A percentile compares a stretch with the other conserved stretches of the same genome.
These are phyloP conservation scores for Colletotrichum tamarilloi DNA, from an alignment of 2,329 filamentous ascomycete species.

Conservation along the genomic window DNA sequence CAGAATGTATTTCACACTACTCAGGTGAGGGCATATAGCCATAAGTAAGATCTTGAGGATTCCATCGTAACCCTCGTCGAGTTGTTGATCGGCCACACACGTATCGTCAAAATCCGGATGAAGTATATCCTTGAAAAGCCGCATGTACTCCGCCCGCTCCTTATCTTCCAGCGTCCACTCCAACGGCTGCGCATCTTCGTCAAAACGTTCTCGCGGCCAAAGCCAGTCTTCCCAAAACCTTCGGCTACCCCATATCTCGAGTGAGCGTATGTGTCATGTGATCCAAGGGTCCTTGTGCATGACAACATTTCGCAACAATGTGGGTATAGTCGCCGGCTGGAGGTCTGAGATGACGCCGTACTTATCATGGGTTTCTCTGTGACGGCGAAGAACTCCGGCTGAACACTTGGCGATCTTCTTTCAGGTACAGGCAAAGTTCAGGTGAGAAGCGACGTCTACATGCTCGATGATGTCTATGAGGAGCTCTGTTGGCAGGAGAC, in stretches of 20 bases:
- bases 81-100: neutral
- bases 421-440: constrained; percentile 7
- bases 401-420: neutral
- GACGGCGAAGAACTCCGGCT: neutral
- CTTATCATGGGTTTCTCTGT: constrained; percentile 2
- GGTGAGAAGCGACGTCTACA: neutral
- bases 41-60: constrained; percentile 4
- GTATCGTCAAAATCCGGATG: neutral
- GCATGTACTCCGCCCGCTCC: constrained; percentile 3
- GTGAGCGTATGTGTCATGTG: constrained; percentile 17
- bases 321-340: constrained; percentile 3
- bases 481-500: constrained; percentile 8
- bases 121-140: neutral
- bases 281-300: neutral
- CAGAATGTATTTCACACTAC: constrained; percentile 3
- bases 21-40: constrained; percentile 7
- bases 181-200: neutral
- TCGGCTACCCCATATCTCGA: constrained; percentile 14
- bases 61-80: constrained; percentile 1
- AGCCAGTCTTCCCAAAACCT: constrained; percentile 8
- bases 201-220: neutral
- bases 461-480: constrained; percentile 15
- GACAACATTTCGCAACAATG: constrained; percentile 2
- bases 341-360: constrained; percentile 7
- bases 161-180: neutral